A percentile compares a stretch with the other conserved stretches of the same genome.
These are phyloP conservation scores for Gliomastix tumulicola DNA, from an alignment of 2,329 filamentous ascomycete species.

Conservation along the genomic window DNA sequence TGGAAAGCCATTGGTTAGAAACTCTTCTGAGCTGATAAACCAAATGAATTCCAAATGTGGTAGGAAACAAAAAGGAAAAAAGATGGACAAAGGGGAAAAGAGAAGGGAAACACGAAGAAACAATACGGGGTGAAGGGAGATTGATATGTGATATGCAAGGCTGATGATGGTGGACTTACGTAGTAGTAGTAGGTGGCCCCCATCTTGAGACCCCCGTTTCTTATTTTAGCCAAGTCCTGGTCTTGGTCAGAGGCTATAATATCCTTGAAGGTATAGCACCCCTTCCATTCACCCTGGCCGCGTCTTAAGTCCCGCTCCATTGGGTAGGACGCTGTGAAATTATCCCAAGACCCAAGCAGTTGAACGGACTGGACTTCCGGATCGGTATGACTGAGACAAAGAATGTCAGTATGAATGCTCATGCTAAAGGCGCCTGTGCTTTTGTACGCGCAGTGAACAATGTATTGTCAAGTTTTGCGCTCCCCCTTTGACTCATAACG, in stretches of 20 bases:
- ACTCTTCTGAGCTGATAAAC: too few species aligned
- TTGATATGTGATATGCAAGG: too few species aligned
- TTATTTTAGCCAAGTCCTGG: slow-evolving; percentile 43
- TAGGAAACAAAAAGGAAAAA: slow-evolving; percentile 3
- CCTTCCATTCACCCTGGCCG: slow-evolving; percentile 73
- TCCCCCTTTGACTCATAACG: too few species aligned
- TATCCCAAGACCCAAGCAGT: slow-evolving; percentile 91
- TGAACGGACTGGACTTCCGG: slow-evolving; percentile 63
- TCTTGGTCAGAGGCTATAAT: slow-evolving; percentile 86
- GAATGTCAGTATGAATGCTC: too few species aligned
- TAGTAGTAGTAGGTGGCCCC: slow-evolving; percentile 95
- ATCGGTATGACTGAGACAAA: slow-evolving; percentile 47
- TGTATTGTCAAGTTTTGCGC: not conserved
- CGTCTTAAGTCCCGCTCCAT: slow-evolving; percentile 77
- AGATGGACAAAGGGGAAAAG: slow-evolving; percentile 1
- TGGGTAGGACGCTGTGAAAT: slow-evolving; percentile 70
- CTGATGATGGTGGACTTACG: slow-evolving; percentile 54
- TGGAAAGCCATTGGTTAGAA: too few species aligned
- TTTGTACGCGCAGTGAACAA: not conserved
- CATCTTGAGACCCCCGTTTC: slow-evolving; percentile 81
- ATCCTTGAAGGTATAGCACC: slow-evolving; percentile 79
- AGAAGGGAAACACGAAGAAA: too few species aligned
- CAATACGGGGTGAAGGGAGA: too few species aligned
- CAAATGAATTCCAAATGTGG: too few species aligned
- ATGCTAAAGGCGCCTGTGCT: too few species aligned